Percentiles rank a stretch among this genome's conserved stretches.
Evolutionary conservation across 2,329 filamentous ascomycete species (phyloP).

Genomic region (Verticillium isaacii): DNA sequence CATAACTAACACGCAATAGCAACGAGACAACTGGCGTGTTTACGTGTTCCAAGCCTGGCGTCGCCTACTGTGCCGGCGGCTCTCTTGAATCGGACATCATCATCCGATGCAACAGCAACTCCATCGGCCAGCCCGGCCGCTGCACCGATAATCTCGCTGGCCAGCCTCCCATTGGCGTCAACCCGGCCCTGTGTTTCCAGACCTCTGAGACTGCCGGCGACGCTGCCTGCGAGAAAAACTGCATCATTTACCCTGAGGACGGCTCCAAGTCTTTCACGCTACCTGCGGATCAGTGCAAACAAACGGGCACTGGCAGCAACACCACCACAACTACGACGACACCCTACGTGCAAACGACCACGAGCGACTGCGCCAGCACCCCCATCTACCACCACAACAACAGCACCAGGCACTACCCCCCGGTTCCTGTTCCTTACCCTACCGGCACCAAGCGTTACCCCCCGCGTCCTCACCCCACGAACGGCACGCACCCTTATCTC

Average conservation of each 20-base stretch:
- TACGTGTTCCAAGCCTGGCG: slow-evolving; percentile 34
- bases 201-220: slow-evolving; percentile 31
- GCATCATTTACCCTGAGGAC: slow-evolving; percentile 35
- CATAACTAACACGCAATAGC: neutral
- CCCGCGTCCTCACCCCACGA: slow-evolving; percentile 2
- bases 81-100: slow-evolving; percentile 40
- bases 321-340: slow-evolving; percentile 10
- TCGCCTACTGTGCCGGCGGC: slow-evolving; percentile 34
- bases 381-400: neutral
- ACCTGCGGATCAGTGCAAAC: slow-evolving; percentile 26
- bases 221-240: slow-evolving; percentile 45
- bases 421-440: neutral
- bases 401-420: neutral
- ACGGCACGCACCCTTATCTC: neutral
- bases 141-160: slow-evolving; percentile 40
- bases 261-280: slow-evolving; percentile 27
- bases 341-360: neutral
- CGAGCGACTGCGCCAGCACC: neutral
- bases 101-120: slow-evolving; percentile 36
- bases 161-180: slow-evolving; percentile 31
- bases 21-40: slow-evolving; percentile 24
- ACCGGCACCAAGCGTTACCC: slow-evolving; percentile 12
- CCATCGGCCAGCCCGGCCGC: slow-evolving; percentile 32
- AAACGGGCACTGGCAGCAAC: slow-evolving; percentile 13
- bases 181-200: slow-evolving; percentile 34